These are phyloP conservation scores for Magnaporthiopsis poae DNA, from an alignment of 2,329 filamentous ascomycete genomes.

Conservation along the genomic window DNA sequence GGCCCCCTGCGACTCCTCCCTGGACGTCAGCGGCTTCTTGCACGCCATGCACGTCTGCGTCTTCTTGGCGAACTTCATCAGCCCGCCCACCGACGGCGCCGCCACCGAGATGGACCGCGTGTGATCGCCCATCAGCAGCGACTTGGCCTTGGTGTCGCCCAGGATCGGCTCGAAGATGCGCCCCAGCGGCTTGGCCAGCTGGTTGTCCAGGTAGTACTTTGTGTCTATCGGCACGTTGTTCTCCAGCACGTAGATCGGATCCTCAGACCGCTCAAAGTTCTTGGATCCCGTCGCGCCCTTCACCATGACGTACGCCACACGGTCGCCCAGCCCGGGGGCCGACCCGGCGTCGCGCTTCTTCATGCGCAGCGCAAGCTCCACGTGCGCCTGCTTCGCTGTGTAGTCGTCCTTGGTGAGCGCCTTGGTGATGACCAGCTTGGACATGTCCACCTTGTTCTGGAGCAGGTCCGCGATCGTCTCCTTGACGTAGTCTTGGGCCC, in stretches of 20 bases:
- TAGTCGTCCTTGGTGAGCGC: constrained; percentile 87
- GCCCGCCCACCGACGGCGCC: constrained; percentile 77
- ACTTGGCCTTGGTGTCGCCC: constrained; percentile 71
- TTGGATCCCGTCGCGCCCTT: constrained; percentile 81
- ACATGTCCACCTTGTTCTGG: constrained; percentile 98
- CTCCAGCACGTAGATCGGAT: constrained; percentile 92
- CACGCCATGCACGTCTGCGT: constrained; percentile 97
- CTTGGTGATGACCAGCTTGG: constrained; percentile 97
- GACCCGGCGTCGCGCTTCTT: constrained; percentile 92
- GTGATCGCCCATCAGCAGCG: constrained; percentile 81
- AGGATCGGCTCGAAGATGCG: constrained; percentile 97
- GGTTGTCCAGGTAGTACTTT: constrained; percentile 96
- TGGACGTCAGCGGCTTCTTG: constrained; percentile 83
- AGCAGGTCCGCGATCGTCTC: constrained; percentile 87
- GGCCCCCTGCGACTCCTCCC: constrained; percentile 63
- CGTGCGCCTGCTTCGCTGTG: constrained; percentile 85
- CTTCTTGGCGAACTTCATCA: constrained; percentile 98
- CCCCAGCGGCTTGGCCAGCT: constrained; percentile 84
- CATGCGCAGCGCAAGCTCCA: constrained; percentile 92
- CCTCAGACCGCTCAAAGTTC: constrained; percentile 95
- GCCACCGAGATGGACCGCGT: constrained; percentile 90
- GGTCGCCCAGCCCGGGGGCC: constrained; percentile 82
- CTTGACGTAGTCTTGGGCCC: constrained; percentile 96
- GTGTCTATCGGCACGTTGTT: constrained; percentile 97
- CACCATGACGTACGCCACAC: constrained; percentile 96